Base-by-base conservation (phyloP, 2,329 filamentous ascomycete genomes). In the Cercospora sesami region DNA sequence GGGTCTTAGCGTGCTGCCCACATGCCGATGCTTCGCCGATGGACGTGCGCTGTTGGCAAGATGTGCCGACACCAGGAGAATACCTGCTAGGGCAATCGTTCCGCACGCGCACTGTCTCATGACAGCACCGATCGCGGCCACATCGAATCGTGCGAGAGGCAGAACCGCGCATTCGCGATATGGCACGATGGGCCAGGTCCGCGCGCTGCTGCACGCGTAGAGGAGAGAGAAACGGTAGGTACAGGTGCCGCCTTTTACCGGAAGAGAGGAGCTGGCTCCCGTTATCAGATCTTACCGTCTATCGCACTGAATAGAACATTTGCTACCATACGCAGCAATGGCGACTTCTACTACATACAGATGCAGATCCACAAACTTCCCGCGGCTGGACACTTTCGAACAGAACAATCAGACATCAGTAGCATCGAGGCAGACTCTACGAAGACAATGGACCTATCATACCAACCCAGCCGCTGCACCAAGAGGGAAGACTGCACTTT, bases 371-470 rank as follows among this genome's bases (percentile, higher is more conserved):
- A 67, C 68, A 14, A 12, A 58, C 51, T 69, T 69, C 28, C 68
- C 68, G 10, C 64, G 65, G 64, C 36, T 69, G 21, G 68, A 69
- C 33, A 69, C 68, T 18, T 36, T 67, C 28, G 45, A 63, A 18
- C 45, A 53, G 21, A 48, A 48, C 18, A 33, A 18, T 3, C 61
- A 33, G 7, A 26, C 23, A n/a, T 23, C 28, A 26, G 33, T 14
- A 33, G 36, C 7, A 14, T 28, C 53, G 18, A 26, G 48, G 36
- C 39, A 30, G n/a, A 60, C 51, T 28, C 53, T 60, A 21, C 59
- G 60, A 45, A 23, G 64, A 64, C 28, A 64, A 28, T 63, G 48
- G 45, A 60, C 39, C 26, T 69, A 69, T 59, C 59, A 55, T 8
- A 55, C 39, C 39, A 60, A 69, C 31, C 18, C 51, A n/a, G 42